Percentiles rank a stretch among this genome's conserved stretches.
Evolutionary conservation across 2,329 filamentous ascomycete species (phyloP).

Genomic region (Ascochyta pisi): DNA sequence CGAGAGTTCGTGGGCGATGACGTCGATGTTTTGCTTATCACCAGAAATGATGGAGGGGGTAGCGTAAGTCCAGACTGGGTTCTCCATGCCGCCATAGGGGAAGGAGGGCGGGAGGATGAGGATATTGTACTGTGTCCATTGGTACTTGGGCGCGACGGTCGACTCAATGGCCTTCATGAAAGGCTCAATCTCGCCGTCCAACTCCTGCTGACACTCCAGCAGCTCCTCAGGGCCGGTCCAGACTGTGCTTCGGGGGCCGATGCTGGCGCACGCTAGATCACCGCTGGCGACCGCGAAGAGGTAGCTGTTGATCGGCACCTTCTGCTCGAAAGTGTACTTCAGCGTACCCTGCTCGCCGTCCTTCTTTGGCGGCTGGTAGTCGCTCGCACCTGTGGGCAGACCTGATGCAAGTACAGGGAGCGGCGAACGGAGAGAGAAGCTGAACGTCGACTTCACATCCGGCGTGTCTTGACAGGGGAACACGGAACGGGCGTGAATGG

Average conservation of each 20-base stretch:
- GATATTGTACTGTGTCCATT: conserved; percentile 95
- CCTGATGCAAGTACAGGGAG: conserved; percentile 93
- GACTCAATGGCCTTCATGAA: conserved; percentile 87
- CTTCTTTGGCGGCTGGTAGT: conserved; percentile 57
- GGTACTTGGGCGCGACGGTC: conserved; percentile 78
- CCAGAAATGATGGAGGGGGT: conserved; percentile 94
- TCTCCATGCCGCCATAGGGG: conserved; percentile 72
- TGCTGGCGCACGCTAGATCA: conserved; percentile 83
- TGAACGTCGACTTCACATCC: conserved; percentile 94
- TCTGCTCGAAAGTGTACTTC: conserved; percentile 86
- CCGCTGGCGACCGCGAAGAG: conserved; percentile 89
- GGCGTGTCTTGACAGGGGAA: conserved; percentile 98
- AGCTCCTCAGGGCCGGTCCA: conserved; percentile 90
- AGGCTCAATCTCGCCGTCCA: conserved; percentile 88
- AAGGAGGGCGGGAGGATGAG: conserved; percentile 86
- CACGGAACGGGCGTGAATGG: conserved; percentile 90
- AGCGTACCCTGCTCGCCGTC: conserved; percentile 62
- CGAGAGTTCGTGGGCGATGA: conserved; percentile 85
- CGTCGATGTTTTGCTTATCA: conserved; percentile 83
- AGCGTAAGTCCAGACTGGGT: conserved; percentile 92
- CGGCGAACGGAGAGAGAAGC: conserved; percentile 84
- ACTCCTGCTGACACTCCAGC: conserved; percentile 83
- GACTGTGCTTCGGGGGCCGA: conserved; percentile 84
- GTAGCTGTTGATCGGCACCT: conserved; percentile 91
- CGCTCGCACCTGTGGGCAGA: conserved; percentile 63